These are phyloP conservation scores for Blastomyces emzantsi DNA, from an alignment of 2,329 filamentous ascomycete species.

Conservation along the genomic window DNA sequence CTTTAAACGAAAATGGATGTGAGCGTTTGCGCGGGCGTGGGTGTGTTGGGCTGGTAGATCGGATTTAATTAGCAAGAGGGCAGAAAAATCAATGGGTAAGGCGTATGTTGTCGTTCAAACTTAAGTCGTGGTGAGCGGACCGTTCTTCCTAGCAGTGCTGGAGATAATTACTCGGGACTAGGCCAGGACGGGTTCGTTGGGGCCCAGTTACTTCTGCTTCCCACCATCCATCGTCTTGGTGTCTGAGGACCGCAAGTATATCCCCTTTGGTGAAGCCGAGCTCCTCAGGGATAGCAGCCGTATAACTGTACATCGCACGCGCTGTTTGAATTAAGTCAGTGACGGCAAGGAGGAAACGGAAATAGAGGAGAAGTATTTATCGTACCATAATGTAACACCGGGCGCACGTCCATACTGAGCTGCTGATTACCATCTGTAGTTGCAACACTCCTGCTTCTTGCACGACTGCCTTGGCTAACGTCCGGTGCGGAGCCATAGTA, in stretches of 20 bases:
- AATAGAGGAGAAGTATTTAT: conserved; percentile 21
- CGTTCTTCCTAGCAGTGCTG: conserved; percentile 44
- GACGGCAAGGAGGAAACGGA: neutral
- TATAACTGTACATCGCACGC: conserved; percentile 87
- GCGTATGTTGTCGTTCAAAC: neutral
- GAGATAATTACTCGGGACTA: conserved; percentile 60
- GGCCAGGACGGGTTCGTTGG: conserved; percentile 40
- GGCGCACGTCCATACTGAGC: conserved; percentile 74
- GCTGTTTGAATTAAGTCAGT: conserved; percentile 46
- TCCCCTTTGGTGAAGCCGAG: conserved; percentile 89
- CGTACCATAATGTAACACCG: conserved; percentile 92
- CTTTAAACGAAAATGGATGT: neutral
- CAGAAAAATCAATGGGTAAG: neutral
- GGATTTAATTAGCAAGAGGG: neutral
- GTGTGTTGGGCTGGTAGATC: neutral
- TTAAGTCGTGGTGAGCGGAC: neutral
- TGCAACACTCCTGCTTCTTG: conserved; percentile 77
- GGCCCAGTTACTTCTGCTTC: conserved; percentile 75
- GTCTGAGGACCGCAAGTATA: conserved; percentile 72
- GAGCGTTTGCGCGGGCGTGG: neutral
- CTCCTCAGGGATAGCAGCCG: conserved; percentile 91
- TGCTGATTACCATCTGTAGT: conserved; percentile 59
- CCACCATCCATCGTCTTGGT: conserved; percentile 99
- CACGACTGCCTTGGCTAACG: conserved; percentile 37
- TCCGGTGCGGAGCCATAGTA: conserved; percentile 37